Percentiles rank a stretch among this genome's conserved stretches.
phyloP scores from a whole-genome alignment of 805 yeast species.

The Cyberlindnera mississippiensis region DNA sequence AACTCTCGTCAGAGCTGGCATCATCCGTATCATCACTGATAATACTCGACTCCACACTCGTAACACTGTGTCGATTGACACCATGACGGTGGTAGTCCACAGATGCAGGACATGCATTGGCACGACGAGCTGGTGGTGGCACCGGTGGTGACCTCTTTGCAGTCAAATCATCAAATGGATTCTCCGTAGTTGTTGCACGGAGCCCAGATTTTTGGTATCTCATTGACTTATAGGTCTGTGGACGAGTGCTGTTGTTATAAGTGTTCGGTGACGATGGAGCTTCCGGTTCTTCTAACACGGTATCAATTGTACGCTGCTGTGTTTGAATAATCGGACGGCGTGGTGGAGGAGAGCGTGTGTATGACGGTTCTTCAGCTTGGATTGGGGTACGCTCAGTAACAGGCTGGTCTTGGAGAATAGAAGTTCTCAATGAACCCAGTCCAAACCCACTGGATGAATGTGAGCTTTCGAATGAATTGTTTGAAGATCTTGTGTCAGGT shows the following conservation, averaged over 20 bases:
- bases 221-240: slow-evolving; percentile 9
- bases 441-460: slow-evolving; percentile 12
- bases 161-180: slow-evolving; percentile 21
- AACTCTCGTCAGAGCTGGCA: slow-evolving; percentile 24
- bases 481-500: slow-evolving; percentile 4
- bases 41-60: slow-evolving; percentile 23
- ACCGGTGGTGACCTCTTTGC: slow-evolving; percentile 16
- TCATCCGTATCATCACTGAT: slow-evolving; percentile 25
- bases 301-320: slow-evolving; percentile 20
- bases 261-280: slow-evolving; percentile 5
- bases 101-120: slow-evolving; percentile 1
- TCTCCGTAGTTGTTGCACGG: slow-evolving; percentile 5
- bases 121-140: slow-evolving; percentile 23
- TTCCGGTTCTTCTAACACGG: slow-evolving; percentile 27
- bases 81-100: slow-evolving; percentile 20
- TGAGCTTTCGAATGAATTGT: slow-evolving; percentile 6
- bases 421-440: slow-evolving; percentile 12
- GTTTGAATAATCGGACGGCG: slow-evolving; percentile 1
- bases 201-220: slow-evolving; percentile 21
- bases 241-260: slow-evolving; percentile 3
- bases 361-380: slow-evolving; percentile 2
- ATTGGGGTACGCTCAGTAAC: slow-evolving; percentile 6
- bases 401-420: slow-evolving; percentile 18
- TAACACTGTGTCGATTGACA: slow-evolving; percentile 20
- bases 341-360: slow-evolving; percentile 8